Conservation (phyloP, 2,329 filamentous ascomycete genomes). For the Monilinia polystroma region DNA sequence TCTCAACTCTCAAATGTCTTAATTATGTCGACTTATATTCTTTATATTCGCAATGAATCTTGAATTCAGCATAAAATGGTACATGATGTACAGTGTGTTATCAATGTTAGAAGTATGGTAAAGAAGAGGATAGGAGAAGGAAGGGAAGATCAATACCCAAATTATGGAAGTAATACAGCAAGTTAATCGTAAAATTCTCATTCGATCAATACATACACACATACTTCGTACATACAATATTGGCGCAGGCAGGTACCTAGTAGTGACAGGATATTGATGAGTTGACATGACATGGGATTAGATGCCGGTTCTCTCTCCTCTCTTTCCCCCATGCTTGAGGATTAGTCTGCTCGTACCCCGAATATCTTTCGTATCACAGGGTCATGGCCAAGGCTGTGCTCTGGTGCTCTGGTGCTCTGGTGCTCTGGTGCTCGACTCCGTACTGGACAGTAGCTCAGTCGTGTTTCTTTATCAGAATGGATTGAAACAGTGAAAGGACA, state of each 20-base stretch:
- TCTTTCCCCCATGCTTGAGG: background rate
- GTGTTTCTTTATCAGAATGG: background rate
- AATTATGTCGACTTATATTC: background rate
- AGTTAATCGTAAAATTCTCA: background rate
- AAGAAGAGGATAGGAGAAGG: background rate
- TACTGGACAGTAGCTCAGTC: no score
- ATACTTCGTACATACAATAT: no score
- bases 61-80: background rate
- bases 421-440: background rate
- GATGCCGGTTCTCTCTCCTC: background rate
- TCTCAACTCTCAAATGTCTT: background rate
- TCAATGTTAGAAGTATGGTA: background rate
- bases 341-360: background rate
- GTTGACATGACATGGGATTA: background rate
- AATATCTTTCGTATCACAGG: slow-evolving; percentile 12
- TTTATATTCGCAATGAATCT: background rate
- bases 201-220: no score
- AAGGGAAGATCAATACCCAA: background rate
- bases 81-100: background rate
- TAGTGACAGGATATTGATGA: no score
- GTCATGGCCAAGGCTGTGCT: background rate
- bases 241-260: no score
- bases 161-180: background rate
- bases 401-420: no score
- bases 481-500: background rate